phyloP scores from a whole-genome alignment of 345 rosid genomes.

The Pistacia integerrima region DNA sequence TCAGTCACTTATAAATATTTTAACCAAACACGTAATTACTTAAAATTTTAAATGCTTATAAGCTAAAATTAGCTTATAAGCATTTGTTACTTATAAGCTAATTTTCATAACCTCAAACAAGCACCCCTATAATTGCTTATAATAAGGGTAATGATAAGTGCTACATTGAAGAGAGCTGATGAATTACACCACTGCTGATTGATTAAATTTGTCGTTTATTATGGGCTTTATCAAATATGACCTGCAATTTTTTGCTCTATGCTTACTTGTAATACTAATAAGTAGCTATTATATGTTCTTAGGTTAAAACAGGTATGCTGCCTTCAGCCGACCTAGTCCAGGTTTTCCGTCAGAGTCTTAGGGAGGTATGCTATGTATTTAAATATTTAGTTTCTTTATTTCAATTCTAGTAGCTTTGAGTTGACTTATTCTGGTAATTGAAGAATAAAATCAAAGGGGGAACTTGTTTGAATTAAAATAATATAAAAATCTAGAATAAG shows the following conservation, averaged over 20 bases:
- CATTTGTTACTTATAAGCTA: too few relatives aligned
- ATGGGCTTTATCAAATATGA: too few relatives aligned
- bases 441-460: background rate
- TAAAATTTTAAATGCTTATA: too few relatives aligned
- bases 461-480: background rate
- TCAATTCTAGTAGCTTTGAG: constrained; percentile 22
- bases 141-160: background rate
- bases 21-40: too few relatives aligned
- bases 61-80: too few relatives aligned
- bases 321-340: constrained; percentile 70
- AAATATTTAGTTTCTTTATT: constrained; percentile 4
- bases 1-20: too few relatives aligned
- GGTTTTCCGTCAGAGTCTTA: constrained; percentile 53
- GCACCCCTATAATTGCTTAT: background rate
- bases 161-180: background rate
- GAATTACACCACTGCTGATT: background rate
- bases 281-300: constrained; percentile 16
- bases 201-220: too few relatives aligned
- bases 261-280: background rate
- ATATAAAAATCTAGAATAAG: too few relatives aligned
- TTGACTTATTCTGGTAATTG: constrained; percentile 37
- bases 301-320: constrained; percentile 98
- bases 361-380: constrained; percentile 49
- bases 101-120: too few relatives aligned
- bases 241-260: background rate